These are phyloP conservation scores for maize (Zea mays) DNA, from an alignment of 176 grass and related monocot species.

Conservation along the genomic window DNA sequence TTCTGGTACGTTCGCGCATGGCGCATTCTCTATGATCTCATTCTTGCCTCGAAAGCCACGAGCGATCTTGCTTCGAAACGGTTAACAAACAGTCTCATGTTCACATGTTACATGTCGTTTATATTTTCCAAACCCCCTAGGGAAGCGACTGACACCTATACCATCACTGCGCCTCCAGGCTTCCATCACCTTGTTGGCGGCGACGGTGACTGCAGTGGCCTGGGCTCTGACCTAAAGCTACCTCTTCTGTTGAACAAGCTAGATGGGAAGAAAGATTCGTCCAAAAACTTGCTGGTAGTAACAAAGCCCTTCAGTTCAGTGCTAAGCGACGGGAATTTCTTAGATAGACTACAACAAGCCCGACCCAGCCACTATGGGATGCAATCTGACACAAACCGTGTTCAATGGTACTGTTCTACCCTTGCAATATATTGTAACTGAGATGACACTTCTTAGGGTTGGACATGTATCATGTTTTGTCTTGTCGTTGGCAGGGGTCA, in stretches of 20 bases:
- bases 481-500: constrained; percentile 58
- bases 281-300: constrained; percentile 34
- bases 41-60: not conserved
- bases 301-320: constrained; percentile 36
- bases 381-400: constrained; percentile 78
- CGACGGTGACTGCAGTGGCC: constrained; percentile 34
- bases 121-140: constrained; percentile 24
- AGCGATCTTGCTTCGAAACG: not conserved
- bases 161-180: constrained; percentile 66
- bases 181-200: constrained; percentile 53
- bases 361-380: constrained; percentile 46
- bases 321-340: constrained; percentile 34
- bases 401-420: constrained; percentile 65
- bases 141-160: constrained; percentile 74
- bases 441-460: not conserved
- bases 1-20: constrained; percentile 45
- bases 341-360: constrained; percentile 37
- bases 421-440: not conserved
- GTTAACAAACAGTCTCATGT: not conserved
- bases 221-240: constrained; percentile 57
- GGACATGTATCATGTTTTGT: not conserved
- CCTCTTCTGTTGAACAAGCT: constrained; percentile 56
- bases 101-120: not conserved
- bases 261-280: constrained; percentile 47
- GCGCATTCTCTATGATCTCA: not conserved